Base-by-base conservation (phyloP, 805 yeast genomes). In the Saccharomycopsis malanga region DNA sequence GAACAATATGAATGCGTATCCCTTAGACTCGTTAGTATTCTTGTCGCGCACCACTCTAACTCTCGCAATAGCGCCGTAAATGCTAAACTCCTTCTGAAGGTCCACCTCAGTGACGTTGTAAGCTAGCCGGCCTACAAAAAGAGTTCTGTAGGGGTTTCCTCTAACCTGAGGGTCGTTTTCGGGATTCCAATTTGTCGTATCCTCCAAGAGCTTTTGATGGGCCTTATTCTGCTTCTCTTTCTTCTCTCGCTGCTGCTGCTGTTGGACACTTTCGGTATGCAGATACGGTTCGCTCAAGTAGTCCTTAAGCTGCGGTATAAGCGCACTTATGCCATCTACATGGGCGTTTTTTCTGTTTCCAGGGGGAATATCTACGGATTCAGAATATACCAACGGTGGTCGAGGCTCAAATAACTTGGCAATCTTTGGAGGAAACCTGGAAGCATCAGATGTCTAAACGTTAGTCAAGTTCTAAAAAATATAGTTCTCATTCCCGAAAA, bases 1-100 rank as follows among this genome's bases (percentile, higher is more conserved):
- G 61, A 77, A 91, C 2, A 81, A 81, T 2, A 88, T 67, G 58
- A 91, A 91, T 1, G 83, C 97, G 61, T 91, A 91, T 0, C 98
- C 97, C 50, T 78, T 69, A 3, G 89, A 75, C 50, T 74, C 73
- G 4, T 75, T 77, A 2, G 65, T 58, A 17, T 65, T 59, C 42
- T 72, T 68, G 47, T 79, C 79, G 49, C 77, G 65, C 0, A 83
- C 84, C 1, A 82, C 69, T 24, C 85, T 65, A 0, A 64, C 62
- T 37, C 71, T 72, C 41, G 83, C 89, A 24, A 91, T 77, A 4
- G 74, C 73, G 0, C 97, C 98, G 65, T 68, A 87, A 51, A 67
- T 69, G 22, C 72, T 62, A 55, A 87, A 83, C 34, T 67, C 72
- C 48, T 73, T 72, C 34, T 79, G 80, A 25, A 91, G 61, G 41